Conservation (phyloP, 306 rosid genomes). For the Vigna trinervia region DNA sequence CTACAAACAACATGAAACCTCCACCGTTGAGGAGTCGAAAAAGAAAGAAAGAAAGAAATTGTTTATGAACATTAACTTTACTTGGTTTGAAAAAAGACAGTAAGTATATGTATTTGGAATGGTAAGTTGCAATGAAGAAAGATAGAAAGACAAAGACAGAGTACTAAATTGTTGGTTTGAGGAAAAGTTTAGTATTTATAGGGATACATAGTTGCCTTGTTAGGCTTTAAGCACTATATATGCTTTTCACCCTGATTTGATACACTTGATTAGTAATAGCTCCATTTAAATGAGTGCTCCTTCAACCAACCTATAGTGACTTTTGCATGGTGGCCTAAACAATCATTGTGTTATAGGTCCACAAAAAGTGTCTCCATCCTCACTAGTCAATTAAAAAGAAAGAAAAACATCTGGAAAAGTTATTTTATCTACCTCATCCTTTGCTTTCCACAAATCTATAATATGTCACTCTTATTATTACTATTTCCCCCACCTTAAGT, state of each 20-base stretch:
- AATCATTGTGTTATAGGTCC: slow-evolving; percentile 48
- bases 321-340: slow-evolving; percentile 50
- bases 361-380: slow-evolving; percentile 41
- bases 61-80: neutral
- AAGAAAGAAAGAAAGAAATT: neutral
- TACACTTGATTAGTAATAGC: slow-evolving; percentile 13
- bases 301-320: slow-evolving; percentile 40
- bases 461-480: neutral
- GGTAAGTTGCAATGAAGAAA: too few relatives aligned
- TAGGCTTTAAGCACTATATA: slow-evolving; percentile 14
- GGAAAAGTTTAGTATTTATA: slow-evolving; percentile 11
- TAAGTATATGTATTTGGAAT: too few relatives aligned
- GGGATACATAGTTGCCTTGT: neutral
- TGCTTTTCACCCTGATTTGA: slow-evolving; percentile 25
- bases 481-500: slow-evolving; percentile 11
- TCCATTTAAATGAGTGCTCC: slow-evolving; percentile 44
- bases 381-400: slow-evolving; percentile 33
- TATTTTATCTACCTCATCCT: slow-evolving; percentile 36
- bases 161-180: slow-evolving; percentile 6
- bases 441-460: slow-evolving; percentile 19
- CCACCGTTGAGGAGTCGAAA: too few relatives aligned
- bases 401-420: slow-evolving; percentile 38
- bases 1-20: neutral
- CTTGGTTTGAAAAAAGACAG: neutral
- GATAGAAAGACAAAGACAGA: too few relatives aligned